Percentiles rank a stretch among this genome's conserved stretches.
These are phyloP conservation scores for Oryza longistaminata DNA, from an alignment of 176 grass and related monocot genomes.

Conservation along the genomic window DNA sequence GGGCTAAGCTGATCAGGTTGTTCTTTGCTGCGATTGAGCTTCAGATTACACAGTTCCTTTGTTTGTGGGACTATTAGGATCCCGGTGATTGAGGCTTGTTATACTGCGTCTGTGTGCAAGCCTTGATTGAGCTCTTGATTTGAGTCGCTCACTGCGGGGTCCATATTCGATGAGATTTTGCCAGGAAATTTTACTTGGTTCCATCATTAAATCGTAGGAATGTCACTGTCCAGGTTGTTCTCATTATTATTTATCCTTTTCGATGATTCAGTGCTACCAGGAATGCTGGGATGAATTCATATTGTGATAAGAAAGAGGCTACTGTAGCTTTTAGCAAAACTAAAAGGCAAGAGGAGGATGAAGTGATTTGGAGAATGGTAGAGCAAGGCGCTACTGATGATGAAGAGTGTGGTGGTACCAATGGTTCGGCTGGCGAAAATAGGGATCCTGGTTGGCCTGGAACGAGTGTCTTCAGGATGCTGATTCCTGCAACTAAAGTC, in stretches of 20 bases:
- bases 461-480: conserved; percentile 50
- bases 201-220: neutral
- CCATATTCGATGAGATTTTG: neutral
- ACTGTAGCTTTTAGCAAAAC: conserved; percentile 16
- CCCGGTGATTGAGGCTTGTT: neutral
- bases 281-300: conserved; percentile 29
- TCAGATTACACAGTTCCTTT: neutral
- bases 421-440: conserved; percentile 21
- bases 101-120: neutral
- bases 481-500: conserved; percentile 39
- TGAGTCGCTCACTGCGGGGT: neutral
- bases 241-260: neutral
- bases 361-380: neutral
- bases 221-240: neutral
- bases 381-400: neutral
- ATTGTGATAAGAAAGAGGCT: conserved; percentile 1
- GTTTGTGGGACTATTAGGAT: neutral
- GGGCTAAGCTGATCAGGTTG: neutral
- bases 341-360: neutral
- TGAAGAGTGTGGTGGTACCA: conserved; percentile 22
- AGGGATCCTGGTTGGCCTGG: conserved; percentile 56
- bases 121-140: neutral
- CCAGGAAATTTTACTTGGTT: neutral
- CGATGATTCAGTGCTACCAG: conserved; percentile 34
- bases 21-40: neutral